phyloP scores from a whole-genome alignment of 441 rosid species.

The Croton laevigatus region DNA sequence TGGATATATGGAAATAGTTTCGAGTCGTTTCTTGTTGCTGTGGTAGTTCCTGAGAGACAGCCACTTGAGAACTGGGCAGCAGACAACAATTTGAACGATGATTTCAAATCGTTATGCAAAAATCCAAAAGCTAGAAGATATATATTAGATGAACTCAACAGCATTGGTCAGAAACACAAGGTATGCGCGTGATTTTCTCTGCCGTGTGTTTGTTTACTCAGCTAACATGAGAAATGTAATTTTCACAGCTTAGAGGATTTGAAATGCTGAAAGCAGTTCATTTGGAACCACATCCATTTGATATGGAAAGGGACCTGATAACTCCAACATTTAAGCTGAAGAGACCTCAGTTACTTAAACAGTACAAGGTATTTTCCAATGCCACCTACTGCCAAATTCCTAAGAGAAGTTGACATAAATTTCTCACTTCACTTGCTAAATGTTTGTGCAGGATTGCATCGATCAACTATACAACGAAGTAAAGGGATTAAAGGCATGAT shows the following conservation, averaged over 20 bases:
- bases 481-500: slow-evolving; percentile 51
- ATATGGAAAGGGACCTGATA: slow-evolving; percentile 74
- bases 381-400: neutral
- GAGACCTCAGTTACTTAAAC: slow-evolving; percentile 82
- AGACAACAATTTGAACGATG: slow-evolving; percentile 35
- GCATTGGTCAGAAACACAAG: slow-evolving; percentile 55
- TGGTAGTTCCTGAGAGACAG: slow-evolving; percentile 68
- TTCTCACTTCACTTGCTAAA: slow-evolving; percentile 4
- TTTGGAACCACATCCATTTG: slow-evolving; percentile 71
- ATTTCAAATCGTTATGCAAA: slow-evolving; percentile 63
- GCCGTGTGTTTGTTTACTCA: slow-evolving; percentile 1
- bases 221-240: slow-evolving; percentile 17
- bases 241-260: slow-evolving; percentile 74
- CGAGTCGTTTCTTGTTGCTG: slow-evolving; percentile 79
- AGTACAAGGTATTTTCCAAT: slow-evolving; percentile 52
- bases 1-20: slow-evolving; percentile 92
- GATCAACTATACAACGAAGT: slow-evolving; percentile 70
- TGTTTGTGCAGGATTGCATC: slow-evolving; percentile 44
- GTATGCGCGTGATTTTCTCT: slow-evolving; percentile 34
- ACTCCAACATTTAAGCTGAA: slow-evolving; percentile 88
- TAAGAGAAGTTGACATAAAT: neutral
- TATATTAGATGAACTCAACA: slow-evolving; percentile 68
- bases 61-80: slow-evolving; percentile 80
- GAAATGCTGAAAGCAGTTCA: slow-evolving; percentile 79
- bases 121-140: slow-evolving; percentile 60